Conservation (phyloP, 2,329 filamentous ascomycete species). For the Graphium sp. region DNA sequence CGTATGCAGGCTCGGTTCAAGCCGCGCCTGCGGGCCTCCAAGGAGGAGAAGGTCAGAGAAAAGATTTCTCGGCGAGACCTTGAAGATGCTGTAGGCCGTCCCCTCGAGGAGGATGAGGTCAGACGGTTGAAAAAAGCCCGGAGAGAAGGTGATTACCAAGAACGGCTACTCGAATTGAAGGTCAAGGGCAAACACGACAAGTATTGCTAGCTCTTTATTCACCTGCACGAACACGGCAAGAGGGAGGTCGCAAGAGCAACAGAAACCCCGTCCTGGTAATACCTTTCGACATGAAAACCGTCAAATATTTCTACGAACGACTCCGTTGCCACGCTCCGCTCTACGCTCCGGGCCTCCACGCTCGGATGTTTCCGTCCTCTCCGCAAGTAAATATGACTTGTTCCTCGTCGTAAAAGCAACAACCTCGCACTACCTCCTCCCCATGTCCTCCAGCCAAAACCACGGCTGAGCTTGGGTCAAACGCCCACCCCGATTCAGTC, state of each 20-base stretch:
- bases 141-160: constrained; percentile 78
- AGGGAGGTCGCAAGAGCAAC: too few relatives aligned
- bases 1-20: constrained; percentile 95
- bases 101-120: constrained; percentile 73
- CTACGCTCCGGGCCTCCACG: constrained; percentile 25
- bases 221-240: constrained; percentile 1
- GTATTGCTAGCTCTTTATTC: constrained; percentile 23
- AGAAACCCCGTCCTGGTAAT: too few relatives aligned
- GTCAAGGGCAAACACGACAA: constrained; percentile 92
- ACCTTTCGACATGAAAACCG: constrained; percentile 2
- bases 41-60: constrained; percentile 68
- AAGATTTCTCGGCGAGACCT: constrained; percentile 79
- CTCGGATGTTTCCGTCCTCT: constrained; percentile 40
- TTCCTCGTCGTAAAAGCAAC: constrained; percentile 45
- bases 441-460: constrained; percentile 46
- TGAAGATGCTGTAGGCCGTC: constrained; percentile 62
- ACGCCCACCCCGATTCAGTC: constrained; percentile 27
- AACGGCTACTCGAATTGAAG: constrained; percentile 70
- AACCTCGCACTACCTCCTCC: constrained; percentile 44
- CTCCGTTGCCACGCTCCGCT: too few relatives aligned
- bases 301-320: constrained; percentile 9
- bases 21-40: constrained; percentile 59
- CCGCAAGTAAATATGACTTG: constrained; percentile 41
- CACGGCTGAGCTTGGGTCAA: constrained; percentile 38
- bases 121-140: constrained; percentile 66